Evolutionary conservation across 2,329 filamentous ascomycete species (phyloP), one percentile per base, ranked within the genome.

Genomic region (Pezicula rhizophila): DNA sequence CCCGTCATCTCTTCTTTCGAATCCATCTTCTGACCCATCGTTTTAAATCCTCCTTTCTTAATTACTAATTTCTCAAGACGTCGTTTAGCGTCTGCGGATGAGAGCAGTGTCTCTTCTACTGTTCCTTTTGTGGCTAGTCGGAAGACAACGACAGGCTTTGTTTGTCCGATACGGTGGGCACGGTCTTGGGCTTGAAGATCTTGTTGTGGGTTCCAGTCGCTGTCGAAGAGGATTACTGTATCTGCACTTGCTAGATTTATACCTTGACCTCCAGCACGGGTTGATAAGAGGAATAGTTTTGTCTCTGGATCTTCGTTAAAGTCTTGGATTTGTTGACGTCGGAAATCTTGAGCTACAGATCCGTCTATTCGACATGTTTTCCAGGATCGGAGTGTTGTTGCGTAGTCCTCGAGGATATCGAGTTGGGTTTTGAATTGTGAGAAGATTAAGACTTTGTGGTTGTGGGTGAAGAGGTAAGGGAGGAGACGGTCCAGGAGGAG

Each of bases 161-260:
- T 96, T 66, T 99, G 93, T 0, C 93, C 93, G 54, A 99, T 97
- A 11, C 93, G 82, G 64, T 99, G 93, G 1, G 89, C 90, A 5
- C 93, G 88, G 62, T 99, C 93, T 68, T 97, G 93, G 0, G 93
- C 93, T 64, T 99, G 93, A 0, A 99, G 75, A 66, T 99, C 93
- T 63, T 96, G 92, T 65, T 99, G 93, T 0, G 93, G 93, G 60
- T 99, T 99, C 83, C 92, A 96, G 60, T 96, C 80, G 2, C 77
- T 82, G 66, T 97, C 92, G 58, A 93, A 97, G 0, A 97, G 74
- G 41, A 97, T 86, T 10, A 96, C 92, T 0, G 92, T 96, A 59
- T 97, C 92, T 0, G 92, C 92, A 1, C 85, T 85, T 0, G 89
- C 89, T 0, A 97, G 81, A 61, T 96, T 97, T 73, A 97, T 97